These are phyloP conservation scores for Botryotinia calthae DNA, from an alignment of 2,329 filamentous ascomycete species.

Conservation along the genomic window DNA sequence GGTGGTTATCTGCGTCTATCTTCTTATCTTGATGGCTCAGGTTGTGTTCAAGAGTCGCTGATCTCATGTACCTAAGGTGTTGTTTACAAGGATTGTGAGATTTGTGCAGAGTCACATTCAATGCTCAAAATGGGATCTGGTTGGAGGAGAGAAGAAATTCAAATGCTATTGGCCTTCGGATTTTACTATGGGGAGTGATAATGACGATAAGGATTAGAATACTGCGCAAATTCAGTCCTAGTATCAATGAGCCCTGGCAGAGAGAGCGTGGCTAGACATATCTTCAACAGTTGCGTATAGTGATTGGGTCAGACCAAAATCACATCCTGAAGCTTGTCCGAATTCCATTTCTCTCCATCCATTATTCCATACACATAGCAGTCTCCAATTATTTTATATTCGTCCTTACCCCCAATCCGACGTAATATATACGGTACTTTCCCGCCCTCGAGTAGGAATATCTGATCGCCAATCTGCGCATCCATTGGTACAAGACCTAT, in stretches of 20 bases:
- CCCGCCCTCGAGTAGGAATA: background rate
- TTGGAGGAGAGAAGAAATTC: background rate
- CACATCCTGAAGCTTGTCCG: background rate
- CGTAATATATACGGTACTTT: background rate
- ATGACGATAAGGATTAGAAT: background rate
- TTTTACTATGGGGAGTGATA: background rate
- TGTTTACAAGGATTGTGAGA: background rate
- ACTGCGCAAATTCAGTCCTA: background rate
- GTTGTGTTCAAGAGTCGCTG: background rate
- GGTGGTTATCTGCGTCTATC: background rate
- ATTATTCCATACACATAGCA: background rate
- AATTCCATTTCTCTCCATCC: background rate
- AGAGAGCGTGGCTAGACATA: background rate
- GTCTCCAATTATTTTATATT: background rate
- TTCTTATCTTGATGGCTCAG: no score
- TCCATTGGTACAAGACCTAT: background rate
- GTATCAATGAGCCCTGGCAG: background rate
- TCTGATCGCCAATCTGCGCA: background rate
- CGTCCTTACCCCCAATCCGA: no score
- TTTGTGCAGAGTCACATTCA: background rate
- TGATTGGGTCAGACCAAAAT: background rate
- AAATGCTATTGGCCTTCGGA: no score
- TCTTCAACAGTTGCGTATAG: background rate
- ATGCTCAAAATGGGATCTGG: background rate
- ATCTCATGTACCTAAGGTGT: background rate